These are phyloP conservation scores for Suhomyces sp. DNA, from an alignment of 805 yeast species.

Conservation along the genomic window DNA sequence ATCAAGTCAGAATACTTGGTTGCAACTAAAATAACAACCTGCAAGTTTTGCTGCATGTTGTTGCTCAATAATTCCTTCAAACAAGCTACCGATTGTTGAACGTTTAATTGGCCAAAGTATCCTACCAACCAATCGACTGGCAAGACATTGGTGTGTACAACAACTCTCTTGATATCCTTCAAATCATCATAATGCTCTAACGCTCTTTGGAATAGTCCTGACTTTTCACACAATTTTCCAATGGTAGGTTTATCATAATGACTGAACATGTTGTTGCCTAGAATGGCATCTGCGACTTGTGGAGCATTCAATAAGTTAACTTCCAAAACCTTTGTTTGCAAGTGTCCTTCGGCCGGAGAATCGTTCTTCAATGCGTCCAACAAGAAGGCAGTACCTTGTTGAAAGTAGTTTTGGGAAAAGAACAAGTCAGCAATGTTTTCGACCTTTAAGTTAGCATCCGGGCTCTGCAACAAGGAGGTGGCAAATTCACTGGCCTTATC, in stretches of 20 bases:
- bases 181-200: constrained; percentile 93
- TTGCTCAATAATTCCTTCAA: constrained; percentile 77
- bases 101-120: constrained; percentile 90
- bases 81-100: constrained; percentile 87
- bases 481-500: constrained; percentile 98
- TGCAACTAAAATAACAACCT: constrained; percentile 92
- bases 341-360: constrained; percentile 89
- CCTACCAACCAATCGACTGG: constrained; percentile 92
- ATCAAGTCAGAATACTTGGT: constrained; percentile 93
- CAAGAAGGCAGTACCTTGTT: constrained; percentile 96
- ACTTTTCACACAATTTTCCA: constrained; percentile 90
- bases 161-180: constrained; percentile 92
- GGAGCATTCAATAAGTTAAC: constrained; percentile 94
- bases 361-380: constrained; percentile 94
- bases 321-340: constrained; percentile 92
- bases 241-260: constrained; percentile 93
- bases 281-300: constrained; percentile 98
- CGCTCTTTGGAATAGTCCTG: constrained; percentile 95
- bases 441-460: constrained; percentile 63
- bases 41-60: constrained; percentile 83
- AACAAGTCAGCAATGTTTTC: constrained; percentile 91
- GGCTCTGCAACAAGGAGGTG: constrained; percentile 65
- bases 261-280: constrained; percentile 92
- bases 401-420: constrained; percentile 89
- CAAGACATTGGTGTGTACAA: constrained; percentile 78